phyloP scores from a whole-genome alignment of 202 grass and related monocot genomes.

The Digitaria exilis region DNA sequence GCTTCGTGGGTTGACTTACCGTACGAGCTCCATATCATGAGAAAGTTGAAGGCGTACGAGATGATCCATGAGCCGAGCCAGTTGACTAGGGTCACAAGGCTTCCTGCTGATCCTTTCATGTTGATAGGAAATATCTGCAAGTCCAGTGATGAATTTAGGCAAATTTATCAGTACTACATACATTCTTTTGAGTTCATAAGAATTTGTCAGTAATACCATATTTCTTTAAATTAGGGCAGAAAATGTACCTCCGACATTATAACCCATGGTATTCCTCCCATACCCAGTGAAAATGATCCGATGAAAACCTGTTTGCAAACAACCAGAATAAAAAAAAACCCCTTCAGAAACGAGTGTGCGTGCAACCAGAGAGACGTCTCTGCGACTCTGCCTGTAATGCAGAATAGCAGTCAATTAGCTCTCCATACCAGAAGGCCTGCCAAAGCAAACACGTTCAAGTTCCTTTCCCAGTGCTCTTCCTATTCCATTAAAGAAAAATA shows the following conservation, averaged over 20 bases:
- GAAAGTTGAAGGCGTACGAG: conserved; percentile 83
- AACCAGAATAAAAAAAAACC: no score
- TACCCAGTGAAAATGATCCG: conserved; percentile 80
- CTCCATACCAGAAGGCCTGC: conserved; percentile 64
- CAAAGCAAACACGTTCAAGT: conserved; percentile 58
- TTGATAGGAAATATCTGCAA: conserved; percentile 82
- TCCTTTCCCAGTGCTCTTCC: conserved; percentile 55
- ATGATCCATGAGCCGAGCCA: conserved; percentile 77
- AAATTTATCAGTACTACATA: background rate
- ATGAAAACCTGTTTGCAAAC: conserved; percentile 54
- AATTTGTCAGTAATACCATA: background rate
- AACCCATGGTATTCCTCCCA: conserved; percentile 90
- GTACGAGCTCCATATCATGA: conserved; percentile 66
- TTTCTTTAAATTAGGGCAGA: background rate
- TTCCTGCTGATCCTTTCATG: conserved; percentile 79
- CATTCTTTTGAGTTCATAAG: background rate
- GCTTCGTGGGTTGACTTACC: conserved; percentile 35
- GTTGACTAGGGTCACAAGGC: conserved; percentile 80
- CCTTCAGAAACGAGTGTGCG: no score
- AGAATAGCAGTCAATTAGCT: background rate
- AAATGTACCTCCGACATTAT: conserved; percentile 81
- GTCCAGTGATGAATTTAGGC: background rate
- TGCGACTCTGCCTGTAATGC: background rate
- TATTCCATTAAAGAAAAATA: conserved; percentile 30
- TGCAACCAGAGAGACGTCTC: background rate